These are phyloP conservation scores for Licmophora abbreviata DNA, from an alignment of 108 stramenopile species.

Conservation along the genomic window DNA sequence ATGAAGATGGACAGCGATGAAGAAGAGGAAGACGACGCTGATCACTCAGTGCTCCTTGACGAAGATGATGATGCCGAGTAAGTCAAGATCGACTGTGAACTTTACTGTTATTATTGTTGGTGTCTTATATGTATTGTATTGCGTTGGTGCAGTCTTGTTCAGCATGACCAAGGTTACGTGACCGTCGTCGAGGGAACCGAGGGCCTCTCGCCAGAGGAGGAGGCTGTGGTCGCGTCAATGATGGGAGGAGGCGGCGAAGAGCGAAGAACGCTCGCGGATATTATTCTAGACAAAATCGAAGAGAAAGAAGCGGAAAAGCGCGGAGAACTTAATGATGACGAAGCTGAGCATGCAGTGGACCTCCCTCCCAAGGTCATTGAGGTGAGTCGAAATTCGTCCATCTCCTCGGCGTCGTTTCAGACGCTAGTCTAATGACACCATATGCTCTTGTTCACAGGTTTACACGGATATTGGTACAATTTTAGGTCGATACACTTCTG, in stretches of 20 bases:
- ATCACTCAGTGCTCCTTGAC: slow-evolving; percentile 12
- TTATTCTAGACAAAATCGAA: slow-evolving; percentile 96
- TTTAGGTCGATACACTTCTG: slow-evolving; percentile 88
- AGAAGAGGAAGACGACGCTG: slow-evolving; percentile 59
- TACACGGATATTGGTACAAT: slow-evolving; percentile 95
- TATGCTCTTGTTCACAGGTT: no score
- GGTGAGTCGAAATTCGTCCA: no score
- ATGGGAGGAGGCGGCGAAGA: slow-evolving; percentile 42
- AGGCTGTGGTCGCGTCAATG: slow-evolving; percentile 74
- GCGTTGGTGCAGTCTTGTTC: slow-evolving; percentile 21
- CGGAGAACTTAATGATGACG: slow-evolving; percentile 18
- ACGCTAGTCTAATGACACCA: no score
- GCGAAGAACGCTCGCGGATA: slow-evolving; percentile 86
- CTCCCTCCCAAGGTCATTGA: slow-evolving; percentile 90
- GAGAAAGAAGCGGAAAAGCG: slow-evolving; percentile 80
- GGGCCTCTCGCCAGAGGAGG: slow-evolving; percentile 70
- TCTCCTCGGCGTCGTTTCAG: no score
- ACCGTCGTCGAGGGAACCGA: slow-evolving; percentile 40
- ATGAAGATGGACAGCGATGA: slow-evolving; percentile 38
- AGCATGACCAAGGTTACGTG: slow-evolving; percentile 72
- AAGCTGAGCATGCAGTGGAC: slow-evolving; percentile 27
- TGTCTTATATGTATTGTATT: not conserved
- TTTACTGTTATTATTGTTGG: not conserved
- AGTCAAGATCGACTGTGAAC: slow-evolving; percentile 6
- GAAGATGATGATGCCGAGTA: slow-evolving; percentile 75